Evolutionary conservation across 495 filamentous ascomycete species (phyloP).

Genomic region (Darksidea phi): DNA sequence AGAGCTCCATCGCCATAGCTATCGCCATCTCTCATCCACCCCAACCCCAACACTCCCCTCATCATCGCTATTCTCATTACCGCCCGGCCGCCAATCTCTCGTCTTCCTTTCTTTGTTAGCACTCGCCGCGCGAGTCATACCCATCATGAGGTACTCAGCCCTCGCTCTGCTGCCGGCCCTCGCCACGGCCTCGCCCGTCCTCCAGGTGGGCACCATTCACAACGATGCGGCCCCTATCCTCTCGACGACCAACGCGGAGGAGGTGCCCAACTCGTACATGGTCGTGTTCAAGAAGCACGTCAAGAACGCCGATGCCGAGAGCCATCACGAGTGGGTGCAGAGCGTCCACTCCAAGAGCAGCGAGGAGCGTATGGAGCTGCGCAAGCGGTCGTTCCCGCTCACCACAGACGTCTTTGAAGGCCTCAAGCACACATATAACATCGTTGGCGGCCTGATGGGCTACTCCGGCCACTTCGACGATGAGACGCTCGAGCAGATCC

Average conservation of each 20-base stretch:
- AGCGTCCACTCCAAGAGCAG: constrained; percentile 67
- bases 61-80: not conserved
- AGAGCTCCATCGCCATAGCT: constrained; percentile 20
- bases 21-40: too few species aligned
- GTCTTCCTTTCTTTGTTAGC: constrained; percentile 25
- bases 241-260: constrained; percentile 70
- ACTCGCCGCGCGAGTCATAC: constrained; percentile 22
- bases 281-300: constrained; percentile 98
- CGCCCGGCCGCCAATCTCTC: not conserved
- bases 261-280: constrained; percentile 91
- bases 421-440: constrained; percentile 92
- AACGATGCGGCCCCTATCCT: constrained; percentile 84
- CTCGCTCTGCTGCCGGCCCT: constrained; percentile 65
- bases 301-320: constrained; percentile 58
- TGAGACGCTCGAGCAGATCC: constrained; percentile 85
- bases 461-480: constrained; percentile 98
- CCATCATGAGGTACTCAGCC: constrained; percentile 72
- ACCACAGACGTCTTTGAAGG: constrained; percentile 72
- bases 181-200: constrained; percentile 71
- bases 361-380: constrained; percentile 67
- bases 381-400: constrained; percentile 79
- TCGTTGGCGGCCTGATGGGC: constrained; percentile 76
- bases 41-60: too few species aligned
- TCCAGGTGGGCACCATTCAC: constrained; percentile 74
- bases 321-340: constrained; percentile 91